Evolutionary conservation across 192 early-diverging fungal species (phyloP).

Genomic region (Pilaira anomala): DNA sequence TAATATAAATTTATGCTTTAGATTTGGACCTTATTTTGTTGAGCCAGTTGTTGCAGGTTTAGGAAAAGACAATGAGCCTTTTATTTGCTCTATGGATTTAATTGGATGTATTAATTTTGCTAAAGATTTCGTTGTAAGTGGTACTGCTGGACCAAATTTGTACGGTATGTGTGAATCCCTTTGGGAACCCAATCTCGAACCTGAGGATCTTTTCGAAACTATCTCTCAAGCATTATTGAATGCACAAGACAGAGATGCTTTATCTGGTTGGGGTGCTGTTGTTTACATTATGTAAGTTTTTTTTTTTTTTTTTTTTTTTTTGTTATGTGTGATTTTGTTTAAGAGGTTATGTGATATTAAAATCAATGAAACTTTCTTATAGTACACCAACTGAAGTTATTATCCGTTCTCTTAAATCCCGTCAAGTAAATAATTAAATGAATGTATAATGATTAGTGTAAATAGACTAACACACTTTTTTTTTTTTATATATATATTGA

Average conservation of each 20-base stretch:
- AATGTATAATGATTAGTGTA: background rate
- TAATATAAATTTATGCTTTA: slow-evolving; percentile 28
- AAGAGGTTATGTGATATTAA: too few relatives aligned
- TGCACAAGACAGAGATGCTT: slow-evolving; percentile 91
- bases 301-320: background rate
- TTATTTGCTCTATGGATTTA: slow-evolving; percentile 91
- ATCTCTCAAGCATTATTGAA: slow-evolving; percentile 93
- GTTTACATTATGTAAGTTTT: slow-evolving; percentile 82
- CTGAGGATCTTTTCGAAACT: slow-evolving; percentile 96
- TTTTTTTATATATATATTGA: background rate
- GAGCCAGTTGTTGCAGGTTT: slow-evolving; percentile 95
- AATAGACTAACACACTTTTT: background rate
- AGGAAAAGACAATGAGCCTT: slow-evolving; percentile 85
- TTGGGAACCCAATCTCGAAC: slow-evolving; percentile 97
- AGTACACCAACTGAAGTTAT: slow-evolving; percentile 81
- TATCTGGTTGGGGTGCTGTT: slow-evolving; percentile 95
- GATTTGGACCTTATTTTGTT: slow-evolving; percentile 95
- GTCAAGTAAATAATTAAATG: slow-evolving; percentile 36
- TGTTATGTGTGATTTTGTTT: background rate
- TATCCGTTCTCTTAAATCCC: slow-evolving; percentile 80
- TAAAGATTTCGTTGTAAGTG: slow-evolving; percentile 92
- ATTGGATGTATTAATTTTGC: slow-evolving; percentile 94
- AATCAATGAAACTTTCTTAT: too few relatives aligned
- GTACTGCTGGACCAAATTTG: slow-evolving; percentile 81
- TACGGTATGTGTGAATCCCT: slow-evolving; percentile 97